phyloP scores from a whole-genome alignment of 108 stramenopile species.

The Bacterosira constricta region DNA sequence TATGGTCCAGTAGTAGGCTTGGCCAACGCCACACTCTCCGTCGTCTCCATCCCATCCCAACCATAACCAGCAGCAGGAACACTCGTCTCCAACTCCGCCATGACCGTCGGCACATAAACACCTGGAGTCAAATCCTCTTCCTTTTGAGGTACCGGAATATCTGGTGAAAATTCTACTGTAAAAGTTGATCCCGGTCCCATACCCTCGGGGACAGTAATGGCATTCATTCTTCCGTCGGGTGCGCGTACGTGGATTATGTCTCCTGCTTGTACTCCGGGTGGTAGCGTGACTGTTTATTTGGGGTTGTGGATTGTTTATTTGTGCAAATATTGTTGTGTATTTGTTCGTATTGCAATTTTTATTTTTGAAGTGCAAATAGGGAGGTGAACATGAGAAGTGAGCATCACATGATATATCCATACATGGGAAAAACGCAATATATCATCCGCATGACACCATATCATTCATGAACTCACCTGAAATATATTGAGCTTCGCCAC shows the following conservation, averaged over 20 bases:
- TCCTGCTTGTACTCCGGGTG: constrained; percentile 66
- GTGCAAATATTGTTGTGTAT: background rate
- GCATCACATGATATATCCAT: too few species aligned
- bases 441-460: background rate
- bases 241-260: constrained; percentile 82
- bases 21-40: constrained; percentile 3
- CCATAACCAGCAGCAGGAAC: background rate
- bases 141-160: constrained; percentile 28
- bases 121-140: constrained; percentile 46
- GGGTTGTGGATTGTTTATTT: background rate
- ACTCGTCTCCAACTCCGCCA: constrained; percentile 32
- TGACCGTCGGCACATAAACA: constrained; percentile 43
- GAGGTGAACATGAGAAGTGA: too few species aligned
- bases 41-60: background rate
- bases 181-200: constrained; percentile 85
- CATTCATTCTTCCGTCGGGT: constrained; percentile 81
- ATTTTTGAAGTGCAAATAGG: too few species aligned
- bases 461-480: constrained; percentile 34
- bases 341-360: background rate
- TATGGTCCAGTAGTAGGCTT: constrained; percentile 19
- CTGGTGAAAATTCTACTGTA: constrained; percentile 82
- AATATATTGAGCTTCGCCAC: constrained; percentile 54
- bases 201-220: constrained; percentile 74
- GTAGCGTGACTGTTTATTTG: constrained; percentile 67
- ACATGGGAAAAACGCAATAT: background rate